A percentile compares a stretch with the other conserved stretches of the same genome.
Conservation (phyloP, 768 basidiomycete species). For the Gautieria morchelliformis region DNA sequence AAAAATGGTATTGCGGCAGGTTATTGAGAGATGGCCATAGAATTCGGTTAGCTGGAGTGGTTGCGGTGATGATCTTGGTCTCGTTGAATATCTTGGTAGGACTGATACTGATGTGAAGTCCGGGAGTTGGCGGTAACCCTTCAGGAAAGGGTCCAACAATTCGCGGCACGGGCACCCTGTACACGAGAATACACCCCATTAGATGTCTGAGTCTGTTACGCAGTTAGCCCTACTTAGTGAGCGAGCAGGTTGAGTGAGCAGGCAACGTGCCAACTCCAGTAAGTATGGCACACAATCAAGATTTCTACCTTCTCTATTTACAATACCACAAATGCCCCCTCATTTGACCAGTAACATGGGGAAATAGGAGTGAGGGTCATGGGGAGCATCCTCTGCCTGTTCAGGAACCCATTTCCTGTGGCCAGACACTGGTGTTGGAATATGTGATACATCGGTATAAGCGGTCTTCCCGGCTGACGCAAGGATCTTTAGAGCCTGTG, state of each 20-base stretch:
- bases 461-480: slow-evolving; percentile 40
- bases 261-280: background rate
- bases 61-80: background rate
- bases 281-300: background rate
- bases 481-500: slow-evolving; percentile 62
- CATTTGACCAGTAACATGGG: slow-evolving; percentile 56
- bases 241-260: too few species aligned
- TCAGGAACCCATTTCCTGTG: slow-evolving; percentile 69
- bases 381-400: slow-evolving; percentile 68
- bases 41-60: background rate
- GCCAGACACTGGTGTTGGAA: slow-evolving; percentile 61
- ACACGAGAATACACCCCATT: too few species aligned
- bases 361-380: slow-evolving; percentile 74
- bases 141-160: too few species aligned
- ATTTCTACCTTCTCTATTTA: slow-evolving; percentile 1
- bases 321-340: background rate
- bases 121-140: too few species aligned
- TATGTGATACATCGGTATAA: slow-evolving; percentile 56
- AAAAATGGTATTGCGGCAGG: slow-evolving; percentile 90
- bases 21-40: slow-evolving; percentile 36
- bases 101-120: too few species aligned
- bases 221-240: too few species aligned
- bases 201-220: too few species aligned
- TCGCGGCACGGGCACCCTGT: too few species aligned
- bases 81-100: too few species aligned